Evolutionary conservation across 2,329 filamentous ascomycete species (phyloP), one percentile per base, ranked within the genome.

Genomic region (Fusarium piperis): DNA sequence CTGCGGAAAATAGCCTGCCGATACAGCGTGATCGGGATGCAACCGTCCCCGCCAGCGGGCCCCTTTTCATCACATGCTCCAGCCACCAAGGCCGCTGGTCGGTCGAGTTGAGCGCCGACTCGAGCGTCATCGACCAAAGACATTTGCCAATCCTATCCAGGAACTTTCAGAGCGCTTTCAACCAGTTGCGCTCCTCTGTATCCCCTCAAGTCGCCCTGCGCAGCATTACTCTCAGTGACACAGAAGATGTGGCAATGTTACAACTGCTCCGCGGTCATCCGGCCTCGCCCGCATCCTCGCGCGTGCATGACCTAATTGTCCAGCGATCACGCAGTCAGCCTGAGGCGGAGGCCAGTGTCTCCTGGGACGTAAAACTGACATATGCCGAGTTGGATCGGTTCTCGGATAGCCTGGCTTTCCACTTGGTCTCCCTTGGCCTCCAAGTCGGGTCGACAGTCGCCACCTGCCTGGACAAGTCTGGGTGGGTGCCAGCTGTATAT

Each of bases 401-500:
- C n/a, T 63, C 60, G 12, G 52, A 57, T 35, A 32, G n/a, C 13
- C 52, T 63, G 36, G 60, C 60, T 36, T 63, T 32, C 11, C 33
- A 63, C 16, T 11, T 67, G 16, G 36, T 67, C 10, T 39, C 61
- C 30, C 23, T 64, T 60, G 64, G 64, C 8, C 53, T 67, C 13
- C 41, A 51, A 44, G 55, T 56, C 30, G 64, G 64, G 1, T 53
- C 62, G 23, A 64, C 51, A 33, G 64, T 67, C 11, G 64, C 35
- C 18, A 60, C 39, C 7, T 67, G 48, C 41, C 58, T 67, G 6
- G 61, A 64, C 35, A 67, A 67, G 55, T 67, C 64, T 51, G 64
- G 60, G 5, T 67, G 64, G 64, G 61, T 67, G n/a, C 53, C 64
- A 7, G 61, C 58, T 18, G 46, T 67, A n/a, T 67, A 67, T 20